Evolutionary conservation across 495 filamentous ascomycete species (phyloP).

Genomic region (Podospora comata): DNA sequence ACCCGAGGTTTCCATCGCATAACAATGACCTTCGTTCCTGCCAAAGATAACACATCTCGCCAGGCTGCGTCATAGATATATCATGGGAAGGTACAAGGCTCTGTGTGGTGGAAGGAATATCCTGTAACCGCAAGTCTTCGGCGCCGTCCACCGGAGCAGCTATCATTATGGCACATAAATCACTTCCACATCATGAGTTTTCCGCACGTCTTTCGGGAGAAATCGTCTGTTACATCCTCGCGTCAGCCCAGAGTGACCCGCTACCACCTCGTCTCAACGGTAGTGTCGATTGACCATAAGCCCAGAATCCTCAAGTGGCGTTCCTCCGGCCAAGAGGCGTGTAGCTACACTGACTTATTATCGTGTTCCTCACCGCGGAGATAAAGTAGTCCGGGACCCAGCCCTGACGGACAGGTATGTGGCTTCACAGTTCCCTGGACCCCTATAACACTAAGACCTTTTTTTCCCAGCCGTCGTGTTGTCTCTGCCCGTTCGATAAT

Average conservation of each 20-base stretch:
- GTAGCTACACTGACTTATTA: neutral
- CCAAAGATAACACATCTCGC: neutral
- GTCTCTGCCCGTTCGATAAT: neutral
- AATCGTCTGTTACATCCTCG: neutral
- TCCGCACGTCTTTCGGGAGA: neutral
- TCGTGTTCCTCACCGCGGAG: neutral
- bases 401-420: neutral
- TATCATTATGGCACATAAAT: neutral
- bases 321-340: neutral
- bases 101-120: neutral
- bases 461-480: neutral
- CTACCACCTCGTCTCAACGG: neutral
- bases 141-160: neutral
- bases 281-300: neutral
- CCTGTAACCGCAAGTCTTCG: neutral
- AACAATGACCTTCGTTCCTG: neutral
- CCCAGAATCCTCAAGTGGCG: neutral
- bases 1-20: neutral
- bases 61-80: neutral
- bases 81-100: neutral
- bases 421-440: neutral
- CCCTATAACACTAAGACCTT: neutral
- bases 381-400: neutral
- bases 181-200: neutral
- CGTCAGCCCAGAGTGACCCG: neutral